phyloP scores from a whole-genome alignment of 2,329 filamentous ascomycete genomes.

The Calonectria hongkongensis region DNA sequence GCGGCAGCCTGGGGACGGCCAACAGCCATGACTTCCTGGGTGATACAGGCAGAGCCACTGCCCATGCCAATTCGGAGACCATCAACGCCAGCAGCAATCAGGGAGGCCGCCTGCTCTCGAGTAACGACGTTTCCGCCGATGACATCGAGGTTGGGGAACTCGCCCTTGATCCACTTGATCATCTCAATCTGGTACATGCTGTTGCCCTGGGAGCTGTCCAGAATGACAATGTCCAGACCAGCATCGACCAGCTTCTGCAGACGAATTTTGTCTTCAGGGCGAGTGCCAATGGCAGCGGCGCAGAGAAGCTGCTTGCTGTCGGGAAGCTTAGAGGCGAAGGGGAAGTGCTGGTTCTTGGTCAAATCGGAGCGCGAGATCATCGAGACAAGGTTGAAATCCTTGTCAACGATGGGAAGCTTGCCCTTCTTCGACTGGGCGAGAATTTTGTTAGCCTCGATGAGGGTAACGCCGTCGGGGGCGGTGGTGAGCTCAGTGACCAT shows the following conservation, averaged over 20 bases:
- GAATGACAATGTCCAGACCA: slow-evolving; percentile 94
- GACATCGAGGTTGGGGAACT: slow-evolving; percentile 90
- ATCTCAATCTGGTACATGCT: slow-evolving; percentile 99
- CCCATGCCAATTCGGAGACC: slow-evolving; percentile 99
- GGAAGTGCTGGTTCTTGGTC: slow-evolving; percentile 99
- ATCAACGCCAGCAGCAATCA: slow-evolving; percentile 96
- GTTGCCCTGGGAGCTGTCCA: slow-evolving; percentile 98
- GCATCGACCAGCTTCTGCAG: slow-evolving; percentile 93
- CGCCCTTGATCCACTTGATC: slow-evolving; percentile 96
- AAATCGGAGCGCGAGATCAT: slow-evolving; percentile 95
- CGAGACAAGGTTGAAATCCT: slow-evolving; percentile 88
- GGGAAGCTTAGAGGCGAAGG: slow-evolving; percentile 95
- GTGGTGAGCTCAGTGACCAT: slow-evolving; percentile 98
- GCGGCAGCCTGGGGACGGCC: slow-evolving; percentile 96
- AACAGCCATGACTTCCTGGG: slow-evolving; percentile 99
- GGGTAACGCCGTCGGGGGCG: slow-evolving; percentile 86
- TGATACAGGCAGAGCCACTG: slow-evolving; percentile 97
- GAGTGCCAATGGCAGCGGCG: slow-evolving; percentile 95
- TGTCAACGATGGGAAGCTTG: slow-evolving; percentile 94
- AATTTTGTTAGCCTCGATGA: slow-evolving; percentile 93
- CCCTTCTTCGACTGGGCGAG: slow-evolving; percentile 98
- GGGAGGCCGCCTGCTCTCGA: slow-evolving; percentile 91
- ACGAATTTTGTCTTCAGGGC: slow-evolving; percentile 92
- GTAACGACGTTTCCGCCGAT: slow-evolving; percentile 99
- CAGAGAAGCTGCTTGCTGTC: slow-evolving; percentile 98